Base-by-base conservation (phyloP, 2,329 filamentous ascomycete genomes). In the Pseudocercospora pini-densiflorae region DNA sequence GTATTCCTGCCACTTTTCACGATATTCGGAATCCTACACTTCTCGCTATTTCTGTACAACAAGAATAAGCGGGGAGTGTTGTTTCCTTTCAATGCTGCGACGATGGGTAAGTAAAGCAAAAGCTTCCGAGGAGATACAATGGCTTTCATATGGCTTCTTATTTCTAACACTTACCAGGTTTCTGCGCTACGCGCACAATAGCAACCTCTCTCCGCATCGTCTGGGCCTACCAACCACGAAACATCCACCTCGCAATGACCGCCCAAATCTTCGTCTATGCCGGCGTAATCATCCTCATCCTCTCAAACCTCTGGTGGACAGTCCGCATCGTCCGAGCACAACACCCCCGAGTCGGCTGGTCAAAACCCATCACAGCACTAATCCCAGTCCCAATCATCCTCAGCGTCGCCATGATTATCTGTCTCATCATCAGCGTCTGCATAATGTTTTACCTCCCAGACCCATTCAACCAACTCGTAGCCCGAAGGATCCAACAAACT, bases 271-370 rank as follows among this genome's bases (percentile, higher is more conserved):
- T 95, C 72, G 87, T 92, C 64, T 87, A 89, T 53, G 89, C 90
- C 0, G 92, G 92, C 49, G 88, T 93, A 16, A 77, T 96, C 36
- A 78, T 96, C 7, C 81, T 96, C 27, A 94, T 92, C 78, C 80
- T 94, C 73, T 81, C 93, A 78, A 95, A 97, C 79, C 80, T 96
- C 49, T 81, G 95, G 73, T 92, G 94, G 75, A 80, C 89, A 0
- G 91, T 93, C 78, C 88, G 93, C 54, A 84, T 97, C 27, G 78
- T 95, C 19, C 86, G 93, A 62, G 90, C 90, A 4, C 86, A 88
- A 54, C 91, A 94, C 74, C 92, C 92, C 0, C 75, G 77, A 1
- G 76, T 92, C 33, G 92, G 92, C 65, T 94, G 92, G 92, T 84
- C 86, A 68, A 82, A 79, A 24, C 72, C 79, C 1, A 81, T 87